Evolutionary conservation across 148 eudicot genomes (phyloP), one percentile per base, ranked within the genome.

Genomic region (Heliamphora exappendiculata): DNA sequence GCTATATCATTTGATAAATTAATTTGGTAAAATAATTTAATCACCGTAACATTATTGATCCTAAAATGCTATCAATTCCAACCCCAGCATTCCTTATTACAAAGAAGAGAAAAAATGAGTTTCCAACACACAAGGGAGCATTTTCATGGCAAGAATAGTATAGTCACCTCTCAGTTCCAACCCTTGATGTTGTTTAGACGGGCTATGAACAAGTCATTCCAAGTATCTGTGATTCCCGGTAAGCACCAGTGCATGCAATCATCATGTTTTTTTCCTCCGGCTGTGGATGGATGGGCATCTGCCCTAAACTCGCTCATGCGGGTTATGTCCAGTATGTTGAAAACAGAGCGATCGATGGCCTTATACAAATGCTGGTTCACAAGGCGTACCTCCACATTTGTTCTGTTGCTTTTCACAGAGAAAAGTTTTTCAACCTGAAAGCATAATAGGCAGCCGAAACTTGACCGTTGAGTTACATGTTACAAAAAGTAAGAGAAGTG

Each of bases 161-260:
- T 12, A 24, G 26, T 9, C 5, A 63, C 66, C 37, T 29, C n/a
- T 78, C 77, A 80, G n/a, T 53, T 83, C 28, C 73, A 42, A 72
- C 34, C 22, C 63, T 76, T 73, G 13, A 88, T 75, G 75, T 75
- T 81, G 70, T 77, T 78, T 76, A 93, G 80, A 67, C 81, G 79
- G 44, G 94, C 88, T 34, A 88, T 69, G 63, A 96, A 85, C 79
- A 93, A 79, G 81, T 96, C 99, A 77, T 96, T 96, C 99, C 99
- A 96, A 45, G 91, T 85, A 87, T 96, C 99, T 9, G 99, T 91
- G 64, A 96, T 75, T 36, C 99, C 97, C 8, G 99, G 98, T 69
- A 96, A 87, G 84, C 99, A 93, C 99, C 99, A 96, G 81, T 93
- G 99, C 99, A 96, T 93, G 80, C 99, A 96, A 86, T 96, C 99